These are phyloP conservation scores for Physcia stellaris DNA, from an alignment of 495 filamentous ascomycete species.

Conservation along the genomic window DNA sequence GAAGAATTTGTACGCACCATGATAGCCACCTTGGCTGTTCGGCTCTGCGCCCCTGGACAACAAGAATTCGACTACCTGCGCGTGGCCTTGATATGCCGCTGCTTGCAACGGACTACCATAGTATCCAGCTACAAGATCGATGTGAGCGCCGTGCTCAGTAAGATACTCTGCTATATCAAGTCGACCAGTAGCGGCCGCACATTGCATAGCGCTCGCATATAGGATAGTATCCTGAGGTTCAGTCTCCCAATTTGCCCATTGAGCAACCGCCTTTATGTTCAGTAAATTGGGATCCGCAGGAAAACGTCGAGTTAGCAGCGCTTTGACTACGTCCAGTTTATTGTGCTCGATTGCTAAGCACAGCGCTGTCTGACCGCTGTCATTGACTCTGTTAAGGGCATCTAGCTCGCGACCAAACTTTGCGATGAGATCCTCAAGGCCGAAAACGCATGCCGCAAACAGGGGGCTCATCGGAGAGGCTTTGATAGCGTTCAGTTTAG, in stretches of 20 bases:
- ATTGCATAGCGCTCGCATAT: constrained; percentile 8
- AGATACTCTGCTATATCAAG: constrained; percentile 9
- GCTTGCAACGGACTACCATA: constrained; percentile 10
- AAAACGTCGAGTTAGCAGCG: constrained; percentile 7
- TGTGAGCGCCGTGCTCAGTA: constrained; percentile 7
- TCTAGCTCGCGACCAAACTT: constrained; percentile 10
- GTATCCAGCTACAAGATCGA: constrained; percentile 12
- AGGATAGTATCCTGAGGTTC: constrained; percentile 3
- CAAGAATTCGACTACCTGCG: not conserved
- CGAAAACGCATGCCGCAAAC: constrained; percentile 12
- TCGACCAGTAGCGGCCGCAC: constrained; percentile 7
- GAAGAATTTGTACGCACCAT: constrained; percentile 5
- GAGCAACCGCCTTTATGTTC: constrained; percentile 9
- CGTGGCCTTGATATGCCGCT: constrained; percentile 5
- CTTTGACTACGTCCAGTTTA: constrained; percentile 10
- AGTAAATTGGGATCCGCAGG: constrained; percentile 11
- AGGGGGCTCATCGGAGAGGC: constrained; percentile 7
- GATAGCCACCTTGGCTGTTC: constrained; percentile 11
- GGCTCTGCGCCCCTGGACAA: constrained; percentile 6
- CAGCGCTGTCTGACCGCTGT: constrained; percentile 7
- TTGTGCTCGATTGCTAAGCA: constrained; percentile 12
- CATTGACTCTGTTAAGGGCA: constrained; percentile 9
- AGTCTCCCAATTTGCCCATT: constrained; percentile 9
- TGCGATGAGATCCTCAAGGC: constrained; percentile 8
- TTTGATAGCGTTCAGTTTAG: constrained; percentile 3